Base-by-base conservation (phyloP, 345 rosid species). In the Syzygium oleosum region DNA sequence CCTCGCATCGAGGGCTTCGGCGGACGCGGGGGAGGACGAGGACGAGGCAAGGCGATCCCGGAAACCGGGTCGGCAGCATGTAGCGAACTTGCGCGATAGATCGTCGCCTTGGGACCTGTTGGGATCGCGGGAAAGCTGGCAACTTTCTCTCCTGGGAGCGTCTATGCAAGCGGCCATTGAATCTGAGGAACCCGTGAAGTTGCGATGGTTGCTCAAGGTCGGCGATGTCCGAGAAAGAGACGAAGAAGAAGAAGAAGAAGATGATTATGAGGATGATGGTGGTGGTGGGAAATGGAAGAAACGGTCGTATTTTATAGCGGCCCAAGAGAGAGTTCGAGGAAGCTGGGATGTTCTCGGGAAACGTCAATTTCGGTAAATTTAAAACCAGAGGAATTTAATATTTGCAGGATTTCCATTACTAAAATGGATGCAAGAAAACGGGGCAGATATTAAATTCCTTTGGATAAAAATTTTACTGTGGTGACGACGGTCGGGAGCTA, bases 91-190 rank as follows among this genome's bases (percentile, higher is more conserved):
- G 52, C 86, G 84, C 19, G n/a, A 59, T 84, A 55, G 54, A 61
- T 61, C 86, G 86, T 51, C 52, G 84, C 46, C 51, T 52, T 89
- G 90, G 79, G 95, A 84, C 84, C 88, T n/a, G 91, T 86, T 88
- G 2, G 94, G 91, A 38, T 90, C 89, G 83, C 91, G 94, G 78
- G 95, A 92, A 89, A 93, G 88, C 52, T 85, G 86, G 86, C 94
- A 87, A 65, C 86, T 86, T 1, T 90, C 91, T 54, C 93, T 89
- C 84, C 93, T 89, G 13, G 93, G 89, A 84, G 95, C 88, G 90
- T 95, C 96, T 54, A 96, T 90, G 86, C 99, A 96, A 79, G 98
- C 86, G 38, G 98, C 95, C 99, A 97, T 95, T 77, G 93, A 68
- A 85, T 84, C 80, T 23, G 89, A 84, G 68, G 23, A 83, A 91